phyloP scores from a whole-genome alignment of 306 rosid species.

The Dalbergia cultrata region DNA sequence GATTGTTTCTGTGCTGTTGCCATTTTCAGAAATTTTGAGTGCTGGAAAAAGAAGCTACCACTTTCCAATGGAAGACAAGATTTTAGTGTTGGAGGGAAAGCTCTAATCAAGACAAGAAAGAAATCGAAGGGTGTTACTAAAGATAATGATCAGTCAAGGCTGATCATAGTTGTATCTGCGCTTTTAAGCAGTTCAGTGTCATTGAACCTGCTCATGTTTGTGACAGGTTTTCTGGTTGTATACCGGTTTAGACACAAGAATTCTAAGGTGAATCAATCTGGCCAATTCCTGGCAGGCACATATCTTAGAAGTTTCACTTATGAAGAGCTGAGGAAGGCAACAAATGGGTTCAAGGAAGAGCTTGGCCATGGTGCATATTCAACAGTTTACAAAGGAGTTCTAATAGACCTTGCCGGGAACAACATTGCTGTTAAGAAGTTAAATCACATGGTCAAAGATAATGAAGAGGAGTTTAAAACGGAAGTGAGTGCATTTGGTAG shows the following conservation, averaged over 20 bases:
- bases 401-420: not conserved
- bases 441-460: slow-evolving; percentile 1
- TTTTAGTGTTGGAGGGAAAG: not conserved
- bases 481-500: slow-evolving; percentile 29
- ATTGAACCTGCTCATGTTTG: slow-evolving; percentile 13
- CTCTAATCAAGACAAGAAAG: slow-evolving; percentile 17
- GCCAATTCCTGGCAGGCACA: slow-evolving; percentile 14
- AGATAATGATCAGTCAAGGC: slow-evolving; percentile 10
- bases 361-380: slow-evolving; percentile 36
- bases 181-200: slow-evolving; percentile 30
- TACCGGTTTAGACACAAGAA: not conserved
- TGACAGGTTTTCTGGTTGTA: not conserved
- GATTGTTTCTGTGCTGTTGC: slow-evolving; percentile 41
- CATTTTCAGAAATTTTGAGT: not conserved
- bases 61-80: slow-evolving; percentile 31
- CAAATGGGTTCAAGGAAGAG: slow-evolving; percentile 41
- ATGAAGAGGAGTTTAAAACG: slow-evolving; percentile 12
- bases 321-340: slow-evolving; percentile 40
- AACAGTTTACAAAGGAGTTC: slow-evolving; percentile 34
- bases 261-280: slow-evolving; percentile 4
- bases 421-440: slow-evolving; percentile 38
- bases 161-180: not conserved
- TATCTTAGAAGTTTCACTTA: slow-evolving; percentile 19
- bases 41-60: slow-evolving; percentile 37
- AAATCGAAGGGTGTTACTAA: not conserved